Evolutionary conservation across 768 basidiomycete genomes (phyloP), one percentile per base, ranked within the genome.

Genomic region (Mycena leptocephala): DNA sequence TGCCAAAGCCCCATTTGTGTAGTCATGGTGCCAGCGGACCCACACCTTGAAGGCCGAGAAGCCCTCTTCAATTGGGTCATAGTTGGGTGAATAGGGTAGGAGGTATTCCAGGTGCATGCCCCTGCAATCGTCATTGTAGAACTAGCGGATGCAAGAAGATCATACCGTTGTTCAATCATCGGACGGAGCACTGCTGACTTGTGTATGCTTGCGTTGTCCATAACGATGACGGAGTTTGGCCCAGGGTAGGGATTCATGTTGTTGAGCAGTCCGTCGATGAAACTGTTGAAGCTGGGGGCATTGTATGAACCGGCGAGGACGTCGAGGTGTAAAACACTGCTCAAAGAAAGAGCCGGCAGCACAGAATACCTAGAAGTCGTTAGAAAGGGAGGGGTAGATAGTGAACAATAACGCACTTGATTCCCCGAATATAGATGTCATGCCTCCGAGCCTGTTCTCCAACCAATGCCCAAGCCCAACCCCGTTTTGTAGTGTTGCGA

Each of bases 141-240:
- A 24, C n/a, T n/a, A n/a, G n/a, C n/a, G n/a, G n/a, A n/a, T 24
- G 26, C 2, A 61, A 43, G 28, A 55, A n/a, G 48, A 55, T 30
- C 11, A 58, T 63, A 76, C 67, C 79, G 72, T 46, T 70, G 72
- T 41, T 79, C 77, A 62, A 77, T 59, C 55, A 84, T 77, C 22
- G 74, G 73, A 32, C 66, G 26, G 5, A 82, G 70, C 11, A 64
- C 74, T 0, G 72, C 59, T 8, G 72, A 61, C 32, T n/a, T n/a
- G n/a, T n/a, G n/a, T 86, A 85, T 85, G 20, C 70, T 67, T 51
- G 80, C 20, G 86, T 83, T n/a, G n/a, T n/a, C n/a, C n/a, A n/a
- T n/a, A n/a, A n/a, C n/a, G n/a, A n/a, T n/a, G n/a, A n/a, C n/a
- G 18, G 80, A 84, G 43, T 82, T 79, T 6, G 76, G 74, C 0